Evolutionary conservation across 2,329 filamentous ascomycete species (phyloP).

Genomic region (Neonectria coccinea): DNA sequence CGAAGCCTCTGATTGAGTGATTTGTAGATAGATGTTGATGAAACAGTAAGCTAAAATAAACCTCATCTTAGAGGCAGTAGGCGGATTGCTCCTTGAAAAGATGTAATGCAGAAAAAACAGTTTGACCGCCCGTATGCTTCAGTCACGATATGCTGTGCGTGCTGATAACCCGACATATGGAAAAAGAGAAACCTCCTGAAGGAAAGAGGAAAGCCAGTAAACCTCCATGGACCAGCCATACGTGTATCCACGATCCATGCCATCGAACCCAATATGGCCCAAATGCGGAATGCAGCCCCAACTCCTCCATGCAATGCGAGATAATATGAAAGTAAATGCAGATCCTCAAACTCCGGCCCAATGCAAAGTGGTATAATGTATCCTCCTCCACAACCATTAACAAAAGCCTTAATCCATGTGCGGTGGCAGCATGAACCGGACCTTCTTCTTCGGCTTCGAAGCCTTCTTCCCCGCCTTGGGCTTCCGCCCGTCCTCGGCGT

Average conservation of each 20-base stretch:
- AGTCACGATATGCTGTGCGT: constrained; percentile 16
- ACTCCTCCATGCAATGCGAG: constrained; percentile 25
- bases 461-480: constrained; percentile 47
- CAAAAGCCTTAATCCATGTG: constrained; percentile 47
- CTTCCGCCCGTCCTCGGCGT: constrained; percentile 40
- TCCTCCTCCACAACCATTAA: background rate
- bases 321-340: constrained; percentile 28
- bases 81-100: constrained; percentile 28
- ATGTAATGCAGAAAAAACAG: constrained; percentile 25
- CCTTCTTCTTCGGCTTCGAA: constrained; percentile 67
- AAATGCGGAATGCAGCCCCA: constrained; percentile 14
- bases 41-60: constrained; percentile 15
- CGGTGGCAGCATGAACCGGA: constrained; percentile 65
- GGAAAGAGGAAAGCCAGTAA: constrained; percentile 3
- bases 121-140: constrained; percentile 22
- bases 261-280: constrained; percentile 14
- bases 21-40: background rate
- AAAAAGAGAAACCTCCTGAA: constrained; percentile 14
- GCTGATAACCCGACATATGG: constrained; percentile 12
- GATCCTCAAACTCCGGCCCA: constrained; percentile 35
- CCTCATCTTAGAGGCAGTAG: constrained; percentile 21
- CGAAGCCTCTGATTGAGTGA: background rate
- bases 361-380: constrained; percentile 37
- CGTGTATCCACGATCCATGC: constrained; percentile 34
- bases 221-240: constrained; percentile 38